Evolutionary conservation across 2,329 filamentous ascomycete genomes (phyloP), one percentile per base, ranked within the genome.

Genomic region (Coleophoma eucalyptorum): DNA sequence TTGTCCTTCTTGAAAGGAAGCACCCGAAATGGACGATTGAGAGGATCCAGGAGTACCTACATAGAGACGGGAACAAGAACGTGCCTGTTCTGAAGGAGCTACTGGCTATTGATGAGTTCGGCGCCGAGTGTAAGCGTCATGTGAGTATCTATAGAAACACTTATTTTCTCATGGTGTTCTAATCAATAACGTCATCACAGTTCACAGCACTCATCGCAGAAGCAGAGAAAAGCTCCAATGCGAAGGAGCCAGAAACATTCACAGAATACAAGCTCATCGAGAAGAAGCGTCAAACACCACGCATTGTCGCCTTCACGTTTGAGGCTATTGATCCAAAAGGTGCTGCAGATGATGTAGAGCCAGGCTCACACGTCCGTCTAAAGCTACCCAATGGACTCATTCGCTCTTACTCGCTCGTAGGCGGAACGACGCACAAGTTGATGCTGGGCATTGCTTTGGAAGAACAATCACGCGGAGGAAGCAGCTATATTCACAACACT

Each of bases 11-110:
- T 0, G 75, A 80, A 62, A 71, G 83, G 12, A 71, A 64, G 18
- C 71, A 79, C 67, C 81, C 82, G 0, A 58, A 71, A 38, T 87
- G 84, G 84, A 83, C 82, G 0, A 74, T 87, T 33, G 79, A 82
- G 62, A 70, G 77, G 11, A 68, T 87, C 0, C 83, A 86, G 63
- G 78, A 84, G 64, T 86, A 80, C 55, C 65, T 86, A 35, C 81
- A 84, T 62, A 71, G 78, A 6, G 75, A 79, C 32, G 72, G 68
- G 20, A 71, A 72, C 33, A 51, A 19, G 35, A 74, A 84, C 57
- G 58, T 69, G 1, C 75, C 68, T 37, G 79, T 78, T 72, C 77
- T 79, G 43, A 68, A 72, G 44, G 73, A 77, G 60, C 69, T 86
- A 3, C 62, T 63, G 10, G 21, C 43, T 3, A 61, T 63, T 3